These are phyloP conservation scores for Discostella pseudostelligera DNA, from an alignment of 108 stramenopile genomes.

Conservation along the genomic window DNA sequence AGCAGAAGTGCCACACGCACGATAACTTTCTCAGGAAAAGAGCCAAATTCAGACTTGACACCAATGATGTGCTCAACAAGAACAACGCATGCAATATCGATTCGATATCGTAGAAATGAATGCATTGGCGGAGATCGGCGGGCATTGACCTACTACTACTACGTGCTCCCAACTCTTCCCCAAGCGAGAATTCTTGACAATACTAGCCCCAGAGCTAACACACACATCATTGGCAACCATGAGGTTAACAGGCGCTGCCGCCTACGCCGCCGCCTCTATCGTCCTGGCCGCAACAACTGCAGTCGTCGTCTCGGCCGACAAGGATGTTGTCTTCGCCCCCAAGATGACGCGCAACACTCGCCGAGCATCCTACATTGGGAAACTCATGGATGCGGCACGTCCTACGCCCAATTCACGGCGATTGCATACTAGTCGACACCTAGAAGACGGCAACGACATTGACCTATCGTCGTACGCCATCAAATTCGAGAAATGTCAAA, in stretches of 20 bases:
- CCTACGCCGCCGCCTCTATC: constrained; percentile 1
- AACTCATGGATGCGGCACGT: constrained; percentile 48
- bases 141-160: too few species aligned
- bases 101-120: too few species aligned
- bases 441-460: constrained; percentile 47
- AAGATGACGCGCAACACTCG: constrained; percentile 48
- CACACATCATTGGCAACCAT: constrained; percentile 2
- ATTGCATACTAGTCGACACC: constrained; percentile 24
- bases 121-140: too few species aligned
- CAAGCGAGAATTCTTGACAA: too few species aligned
- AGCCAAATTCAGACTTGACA: too few species aligned
- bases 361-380: constrained; percentile 48
- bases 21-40: too few species aligned
- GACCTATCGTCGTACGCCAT: constrained; percentile 75
- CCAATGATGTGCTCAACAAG: too few species aligned
- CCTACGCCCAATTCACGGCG: constrained; percentile 20
- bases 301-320: too few species aligned
- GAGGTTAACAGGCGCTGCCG: constrained; percentile 10
- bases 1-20: too few species aligned
- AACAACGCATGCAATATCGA: too few species aligned
- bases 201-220: not conserved
- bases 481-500: constrained; percentile 81
- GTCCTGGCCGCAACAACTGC: constrained; percentile 20
- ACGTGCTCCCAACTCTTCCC: too few species aligned
- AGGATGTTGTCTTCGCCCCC: constrained; percentile 58